These are phyloP conservation scores for Cunninghamia lanceolata DNA, from an alignment of 75 land plant species.

Conservation along the genomic window DNA sequence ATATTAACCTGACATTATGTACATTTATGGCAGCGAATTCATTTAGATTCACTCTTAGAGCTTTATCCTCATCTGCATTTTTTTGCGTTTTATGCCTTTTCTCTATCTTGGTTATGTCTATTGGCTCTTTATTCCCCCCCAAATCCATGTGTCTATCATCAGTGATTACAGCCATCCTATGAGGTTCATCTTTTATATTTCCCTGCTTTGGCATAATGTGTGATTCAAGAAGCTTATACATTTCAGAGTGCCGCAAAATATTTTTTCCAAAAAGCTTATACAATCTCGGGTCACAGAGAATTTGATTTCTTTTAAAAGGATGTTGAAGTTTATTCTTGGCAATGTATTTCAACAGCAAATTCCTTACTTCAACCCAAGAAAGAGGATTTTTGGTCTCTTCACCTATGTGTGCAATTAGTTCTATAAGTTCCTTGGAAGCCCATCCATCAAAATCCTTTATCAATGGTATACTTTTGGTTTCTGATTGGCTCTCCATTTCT, in stretches of 20 bases:
- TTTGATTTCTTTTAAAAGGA: slow-evolving; percentile 72
- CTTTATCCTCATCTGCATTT: slow-evolving; percentile 33
- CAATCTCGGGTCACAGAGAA: slow-evolving; percentile 81
- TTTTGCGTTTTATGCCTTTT: slow-evolving; percentile 52
- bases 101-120: slow-evolving; percentile 18
- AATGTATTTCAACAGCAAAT: slow-evolving; percentile 75
- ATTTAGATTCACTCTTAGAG: slow-evolving; percentile 39
- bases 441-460: slow-evolving; percentile 45
- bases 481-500: slow-evolving; percentile 1
- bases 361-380: slow-evolving; percentile 62
- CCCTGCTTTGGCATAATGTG: slow-evolving; percentile 55
- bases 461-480: slow-evolving; percentile 16
- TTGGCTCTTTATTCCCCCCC: slow-evolving; percentile 41
- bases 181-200: slow-evolving; percentile 22
- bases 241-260: slow-evolving; percentile 83
- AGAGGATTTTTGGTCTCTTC: slow-evolving; percentile 58
- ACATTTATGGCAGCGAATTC: slow-evolving; percentile 91
- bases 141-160: slow-evolving; percentile 36
- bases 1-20: slow-evolving; percentile 74
- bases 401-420: slow-evolving; percentile 74
- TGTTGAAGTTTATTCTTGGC: slow-evolving; percentile 78
- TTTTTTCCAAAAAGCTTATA: slow-evolving; percentile 75
- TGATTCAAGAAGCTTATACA: slow-evolving; percentile 86
- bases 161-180: slow-evolving; percentile 22
- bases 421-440: slow-evolving; percentile 92